Evolutionary conservation across 768 basidiomycete species (phyloP).

Genomic region (Pluteus cervinus): DNA sequence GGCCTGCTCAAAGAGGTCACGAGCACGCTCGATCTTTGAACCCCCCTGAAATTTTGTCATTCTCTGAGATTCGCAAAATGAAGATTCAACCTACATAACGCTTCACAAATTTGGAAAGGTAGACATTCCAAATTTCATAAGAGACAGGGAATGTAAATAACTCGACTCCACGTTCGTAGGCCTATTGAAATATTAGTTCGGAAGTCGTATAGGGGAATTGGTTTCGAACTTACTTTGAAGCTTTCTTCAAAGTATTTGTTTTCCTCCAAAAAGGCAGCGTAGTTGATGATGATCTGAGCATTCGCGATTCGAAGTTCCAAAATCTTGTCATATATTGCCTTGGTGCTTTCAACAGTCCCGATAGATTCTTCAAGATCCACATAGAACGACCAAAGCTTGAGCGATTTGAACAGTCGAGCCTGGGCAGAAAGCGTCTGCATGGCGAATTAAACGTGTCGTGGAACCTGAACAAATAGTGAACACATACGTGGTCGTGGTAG

Average conservation of each 20-base stretch:
- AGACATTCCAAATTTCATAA: slow-evolving; percentile 99
- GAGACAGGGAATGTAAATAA: slow-evolving; percentile 97
- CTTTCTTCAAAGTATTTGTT: slow-evolving; percentile 98
- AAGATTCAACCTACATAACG: slow-evolving; percentile 67
- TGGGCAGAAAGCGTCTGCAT: slow-evolving; percentile 76
- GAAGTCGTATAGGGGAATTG: slow-evolving; percentile 9
- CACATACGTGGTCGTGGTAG: slow-evolving; percentile 88
- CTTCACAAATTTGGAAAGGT: slow-evolving; percentile 93
- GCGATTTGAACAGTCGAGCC: slow-evolving; percentile 89
- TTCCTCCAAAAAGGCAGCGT: slow-evolving; percentile 94
- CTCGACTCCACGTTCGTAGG: slow-evolving; percentile 96
- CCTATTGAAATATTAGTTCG: slow-evolving; percentile 47
- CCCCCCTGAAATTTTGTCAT: slow-evolving; percentile 71
- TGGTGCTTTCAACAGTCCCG: slow-evolving; percentile 87
- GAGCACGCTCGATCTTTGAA: slow-evolving; percentile 88
- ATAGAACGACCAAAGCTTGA: slow-evolving; percentile 99
- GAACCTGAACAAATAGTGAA: neutral
- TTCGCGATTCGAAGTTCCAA: slow-evolving; percentile 96
- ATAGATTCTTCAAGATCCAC: slow-evolving; percentile 97
- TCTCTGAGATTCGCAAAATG: neutral
- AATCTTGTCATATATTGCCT: slow-evolving; percentile 93
- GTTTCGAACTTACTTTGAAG: slow-evolving; percentile 67
- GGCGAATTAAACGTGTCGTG: slow-evolving; percentile 1
- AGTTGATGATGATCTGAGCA: slow-evolving; percentile 96
- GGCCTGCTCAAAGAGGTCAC: slow-evolving; percentile 97